Evolutionary conservation across 2,329 filamentous ascomycete species (phyloP), one percentile per base, ranked within the genome.

Genomic region (Didymella pomorum): DNA sequence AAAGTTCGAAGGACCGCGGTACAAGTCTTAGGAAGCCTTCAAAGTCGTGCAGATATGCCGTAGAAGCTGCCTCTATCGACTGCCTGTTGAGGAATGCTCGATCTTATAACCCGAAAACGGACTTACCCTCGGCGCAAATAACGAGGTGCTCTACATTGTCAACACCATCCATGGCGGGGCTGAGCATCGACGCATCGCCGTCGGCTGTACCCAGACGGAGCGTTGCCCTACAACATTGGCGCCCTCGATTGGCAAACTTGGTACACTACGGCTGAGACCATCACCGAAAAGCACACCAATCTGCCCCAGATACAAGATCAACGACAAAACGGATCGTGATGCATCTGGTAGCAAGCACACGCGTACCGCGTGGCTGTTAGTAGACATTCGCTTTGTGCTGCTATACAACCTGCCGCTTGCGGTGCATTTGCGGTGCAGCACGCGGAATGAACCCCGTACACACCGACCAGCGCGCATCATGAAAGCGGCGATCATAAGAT

Each of bases 101-200:
- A 25, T 11, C 46, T 47, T 55, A 51, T 55, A 56, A 35, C 12
- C 31, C 31, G 42, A 42, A 47, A 18, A 43, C 57, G 57, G 57
- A 52, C 28, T 12, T 52, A 52, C 20, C 21, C 23, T 60, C 52
- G 52, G 52, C 42, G 47, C 42, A 53, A 25, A 53, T 37, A 45
- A 41, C 1, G 23, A 33, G 18, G 16, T 4, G 12, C 14, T 52
- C 16, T 35, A 21, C 41, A 25, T 23, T n/a, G 10, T 54, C 50
- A 46, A 50, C 50, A 46, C 33, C 25, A 37, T 33, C 41, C 41
- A 51, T 52, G 51, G 42, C 31, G 52, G 33, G 56, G 57, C 57
- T 50, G 42, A 55, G 57, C 47, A 18, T 41, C 11, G 18, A 51
- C 20, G 57, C 47, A 18, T 45, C 20, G 18, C 20, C 20, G 23